These are phyloP conservation scores for Linaria vulgaris DNA, from an alignment of 257 asterid species.

Conservation along the genomic window DNA sequence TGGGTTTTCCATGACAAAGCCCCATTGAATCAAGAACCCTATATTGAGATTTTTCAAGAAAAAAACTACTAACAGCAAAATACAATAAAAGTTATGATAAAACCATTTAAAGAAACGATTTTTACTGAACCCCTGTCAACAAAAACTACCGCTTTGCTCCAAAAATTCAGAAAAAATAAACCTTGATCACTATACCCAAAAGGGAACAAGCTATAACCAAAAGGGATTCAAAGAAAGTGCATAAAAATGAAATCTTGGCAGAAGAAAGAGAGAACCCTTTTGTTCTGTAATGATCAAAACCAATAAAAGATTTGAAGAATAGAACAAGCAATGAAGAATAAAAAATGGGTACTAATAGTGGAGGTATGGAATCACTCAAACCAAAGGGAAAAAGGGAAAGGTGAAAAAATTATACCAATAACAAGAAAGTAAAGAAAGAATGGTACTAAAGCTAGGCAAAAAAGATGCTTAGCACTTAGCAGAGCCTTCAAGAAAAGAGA, in stretches of 20 bases:
- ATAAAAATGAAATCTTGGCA: too few species aligned
- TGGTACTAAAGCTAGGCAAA: too few species aligned
- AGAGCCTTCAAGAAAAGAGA: slow-evolving; percentile 40
- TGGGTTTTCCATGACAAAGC: slow-evolving; percentile 92
- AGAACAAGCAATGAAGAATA: slow-evolving; percentile 32
- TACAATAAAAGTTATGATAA: slow-evolving; percentile 14
- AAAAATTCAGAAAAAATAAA: slow-evolving; percentile 20
- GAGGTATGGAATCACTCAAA: slow-evolving; percentile 37
- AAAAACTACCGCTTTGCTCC: too few species aligned
- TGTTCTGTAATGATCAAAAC: slow-evolving; percentile 47
- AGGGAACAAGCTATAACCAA: slow-evolving; percentile 22
- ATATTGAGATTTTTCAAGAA: slow-evolving; percentile 21
- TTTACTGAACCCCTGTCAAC: slow-evolving; percentile 2
- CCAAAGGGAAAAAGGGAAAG: slow-evolving; percentile 29
- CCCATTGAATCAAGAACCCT: slow-evolving; percentile 74
- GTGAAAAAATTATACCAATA: slow-evolving; percentile 17
- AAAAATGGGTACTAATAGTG: slow-evolving; percentile 43
- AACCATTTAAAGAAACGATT: slow-evolving; percentile 22
- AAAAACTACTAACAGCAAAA: slow-evolving; percentile 4
- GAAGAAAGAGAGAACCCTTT: slow-evolving; percentile 30
- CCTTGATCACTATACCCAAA: slow-evolving; percentile 46
- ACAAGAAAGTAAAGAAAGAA: slow-evolving; percentile 7
- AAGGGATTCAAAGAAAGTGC: slow-evolving; percentile 19
- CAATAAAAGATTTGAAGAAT: slow-evolving; percentile 39
- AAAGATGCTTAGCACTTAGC: slow-evolving; percentile 61